Base-by-base conservation (phyloP, 2,329 filamentous ascomycete species). In the Penicillium freii region DNA sequence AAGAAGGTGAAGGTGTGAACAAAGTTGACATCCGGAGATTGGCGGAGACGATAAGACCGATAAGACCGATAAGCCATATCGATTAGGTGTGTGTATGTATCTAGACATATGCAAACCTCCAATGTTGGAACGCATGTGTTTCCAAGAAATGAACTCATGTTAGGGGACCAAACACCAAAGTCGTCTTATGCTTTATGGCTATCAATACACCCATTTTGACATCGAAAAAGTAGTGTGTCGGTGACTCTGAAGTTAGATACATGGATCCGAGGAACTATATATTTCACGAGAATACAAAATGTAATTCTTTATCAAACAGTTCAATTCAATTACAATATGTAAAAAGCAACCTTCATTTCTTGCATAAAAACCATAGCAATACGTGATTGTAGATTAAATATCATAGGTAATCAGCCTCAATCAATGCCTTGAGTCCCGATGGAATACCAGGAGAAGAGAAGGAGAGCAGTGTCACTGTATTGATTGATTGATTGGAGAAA, bases 11-110 rank as follows among this genome's bases (percentile, higher is more conserved):
- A 25, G 11, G 15, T 46, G 38, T 15, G 34, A 33, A 33, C 38
- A 33, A 51, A 31, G 48, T 23, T 23, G 36, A 43, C 23, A 40
- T 29, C 21, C 15, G 48, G 48, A 51, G n/a, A 54, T 54, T 36
- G 50, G 50, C 9, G 13, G 48, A n/a, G 27, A 36, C 50, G 50
- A 45, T 52, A 52, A 52, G 39, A 34, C 31, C 11, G 31, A 33
- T 33, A 33, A 33, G 31, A 5, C 11, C 11, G 31, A 33, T 52
- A 52, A 52, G 31, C 29, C 15, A 6, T 51, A 27, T 42, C n/a
- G 23, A 51, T 51, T 13, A 15, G 13, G 31, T 33, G 15, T 17
- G 33, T 34, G 5, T 17, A 17, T 34, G 33, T 34, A 17, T 17
- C 15, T 42, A 19, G 11, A 15, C 39, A 23, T 8, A 1, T 5